Percentiles rank a stretch among this genome's conserved stretches.
Evolutionary conservation across 176 grass and related monocot species (phyloP).

Genomic region (Areca catechu): DNA sequence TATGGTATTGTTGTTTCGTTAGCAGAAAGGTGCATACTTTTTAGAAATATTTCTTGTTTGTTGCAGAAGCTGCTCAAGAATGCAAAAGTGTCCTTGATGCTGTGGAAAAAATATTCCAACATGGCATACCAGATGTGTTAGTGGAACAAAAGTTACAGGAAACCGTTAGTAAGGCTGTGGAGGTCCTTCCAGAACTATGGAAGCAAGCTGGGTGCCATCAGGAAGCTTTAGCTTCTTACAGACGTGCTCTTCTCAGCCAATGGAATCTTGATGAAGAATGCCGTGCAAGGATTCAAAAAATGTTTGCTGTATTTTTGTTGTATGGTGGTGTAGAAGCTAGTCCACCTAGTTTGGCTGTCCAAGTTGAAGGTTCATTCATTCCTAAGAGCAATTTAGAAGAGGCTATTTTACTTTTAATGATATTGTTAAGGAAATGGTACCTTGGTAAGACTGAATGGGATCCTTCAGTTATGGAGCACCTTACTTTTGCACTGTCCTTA

Average conservation of each 20-base stretch:
- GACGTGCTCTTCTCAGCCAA: slow-evolving; percentile 80
- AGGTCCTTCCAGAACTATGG: slow-evolving; percentile 93
- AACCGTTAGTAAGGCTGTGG: slow-evolving; percentile 80
- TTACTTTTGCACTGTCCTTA: slow-evolving; percentile 79
- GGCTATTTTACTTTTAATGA: slow-evolving; percentile 81
- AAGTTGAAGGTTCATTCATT: slow-evolving; percentile 81
- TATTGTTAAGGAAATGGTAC: slow-evolving; percentile 75
- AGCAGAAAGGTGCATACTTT: too few species aligned
- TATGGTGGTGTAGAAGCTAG: slow-evolving; percentile 73
- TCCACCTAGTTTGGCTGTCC: slow-evolving; percentile 67
- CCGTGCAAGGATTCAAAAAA: slow-evolving; percentile 82
- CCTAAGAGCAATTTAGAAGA: slow-evolving; percentile 96
- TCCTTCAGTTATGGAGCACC: slow-evolving; percentile 74
- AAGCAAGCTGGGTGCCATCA: slow-evolving; percentile 75
- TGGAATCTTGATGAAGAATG: slow-evolving; percentile 94
- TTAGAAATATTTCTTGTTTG: too few species aligned
- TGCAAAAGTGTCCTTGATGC: slow-evolving; percentile 82
- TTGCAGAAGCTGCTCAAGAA: slow-evolving; percentile 88
- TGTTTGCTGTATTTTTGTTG: slow-evolving; percentile 73
- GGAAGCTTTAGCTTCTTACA: slow-evolving; percentile 72
- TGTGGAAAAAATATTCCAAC: slow-evolving; percentile 86
- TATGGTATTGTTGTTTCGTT: too few species aligned
- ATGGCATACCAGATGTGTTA: slow-evolving; percentile 76
- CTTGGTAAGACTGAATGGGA: slow-evolving; percentile 85
- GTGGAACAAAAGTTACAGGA: slow-evolving; percentile 90